phyloP scores from a whole-genome alignment of 1,284 basidiomycete species.

The Rhizoctonia solani region DNA sequence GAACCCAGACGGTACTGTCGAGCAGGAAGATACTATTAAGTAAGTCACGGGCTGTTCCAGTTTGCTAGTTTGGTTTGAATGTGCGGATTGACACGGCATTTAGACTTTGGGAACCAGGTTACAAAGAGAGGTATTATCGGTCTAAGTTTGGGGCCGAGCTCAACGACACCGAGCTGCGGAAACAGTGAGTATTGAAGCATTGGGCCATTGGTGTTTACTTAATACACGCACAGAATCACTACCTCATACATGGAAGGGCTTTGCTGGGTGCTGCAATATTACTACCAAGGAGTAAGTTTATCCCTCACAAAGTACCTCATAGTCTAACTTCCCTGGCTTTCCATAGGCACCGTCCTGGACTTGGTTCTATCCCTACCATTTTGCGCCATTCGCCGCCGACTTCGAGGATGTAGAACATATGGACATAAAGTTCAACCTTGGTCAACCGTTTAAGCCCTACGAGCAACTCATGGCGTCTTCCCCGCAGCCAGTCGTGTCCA shows the following conservation, averaged over 20 bases:
- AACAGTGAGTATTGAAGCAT: slow-evolving; percentile 58
- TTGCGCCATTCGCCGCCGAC: slow-evolving; percentile 96
- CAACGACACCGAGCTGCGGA: slow-evolving; percentile 73
- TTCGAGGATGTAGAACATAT: slow-evolving; percentile 82
- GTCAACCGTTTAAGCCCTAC: slow-evolving; percentile 93
- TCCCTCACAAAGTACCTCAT: slow-evolving; percentile 2
- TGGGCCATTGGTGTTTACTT: neutral
- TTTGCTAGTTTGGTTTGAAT: too few relatives aligned
- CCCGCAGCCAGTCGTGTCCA: slow-evolving; percentile 90
- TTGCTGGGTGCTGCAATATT: slow-evolving; percentile 96
- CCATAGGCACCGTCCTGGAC: slow-evolving; percentile 92
- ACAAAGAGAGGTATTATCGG: slow-evolving; percentile 92
- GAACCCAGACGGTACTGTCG: slow-evolving; percentile 84
- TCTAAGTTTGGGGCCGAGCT: slow-evolving; percentile 89
- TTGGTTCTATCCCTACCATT: slow-evolving; percentile 99
- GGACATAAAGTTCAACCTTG: slow-evolving; percentile 77
- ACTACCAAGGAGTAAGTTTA: slow-evolving; percentile 89
- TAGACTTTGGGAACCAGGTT: slow-evolving; percentile 93
- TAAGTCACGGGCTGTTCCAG: slow-evolving; percentile 50
- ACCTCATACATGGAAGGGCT: slow-evolving; percentile 90
- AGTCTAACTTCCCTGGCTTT: slow-evolving; percentile 9
- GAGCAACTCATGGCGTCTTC: slow-evolving; percentile 98
- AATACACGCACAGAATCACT: slow-evolving; percentile 62
- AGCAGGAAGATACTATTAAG: slow-evolving; percentile 93
- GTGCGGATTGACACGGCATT: too few relatives aligned